Evolutionary conservation across 805 yeast genomes (phyloP), one percentile per base, ranked within the genome.

Genomic region (Vanderwaltozyma verrucispora): DNA sequence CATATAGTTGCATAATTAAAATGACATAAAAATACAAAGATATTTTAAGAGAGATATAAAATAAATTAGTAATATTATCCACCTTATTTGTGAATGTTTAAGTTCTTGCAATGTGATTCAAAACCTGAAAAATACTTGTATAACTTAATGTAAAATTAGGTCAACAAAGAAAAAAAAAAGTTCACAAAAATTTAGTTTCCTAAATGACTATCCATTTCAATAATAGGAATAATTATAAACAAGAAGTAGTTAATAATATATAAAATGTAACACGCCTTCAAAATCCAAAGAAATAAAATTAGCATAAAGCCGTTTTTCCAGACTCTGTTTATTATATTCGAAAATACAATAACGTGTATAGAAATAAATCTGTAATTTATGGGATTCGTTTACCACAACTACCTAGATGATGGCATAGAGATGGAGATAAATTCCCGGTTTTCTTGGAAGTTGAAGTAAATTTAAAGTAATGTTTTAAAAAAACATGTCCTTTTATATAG

Each of bases 321-420:
- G 53, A 54, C 58, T 55, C 59, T 55, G 60, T 46, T 40, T 45
- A 25, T 31, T 31, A 34, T 33, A 36, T 33, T 41, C 41, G 37
- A 39, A 44, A 34, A 40, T 24, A 29, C 20, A 23, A 27, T 16
- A 33, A 37, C 44, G 40, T 30, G 46, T 39, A 21, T 21, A 24
- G 27, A 38, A 31, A 19, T 32, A 23, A 39, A 39, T 36, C 23
- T 34, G 29, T 52, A 33, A 43, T 72, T 39, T 72, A 35, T 56
- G 77, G 76, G 75, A 57, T 55, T 71, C 73, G 77, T 73, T 73
- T 73, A 72, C 74, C 74, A 64, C 59, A 49, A 51, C 55, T 59
- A 60, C 52, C 67, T 58, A 32, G 42, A 26, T 19, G 34, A 40
- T 45, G 66, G 53, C 72, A 63, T 57, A 63, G 60, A 50, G 53